Evolutionary conservation across 768 basidiomycete genomes (phyloP), one percentile per base, ranked within the genome.

Genomic region (Daedaleopsis sinensis): DNA sequence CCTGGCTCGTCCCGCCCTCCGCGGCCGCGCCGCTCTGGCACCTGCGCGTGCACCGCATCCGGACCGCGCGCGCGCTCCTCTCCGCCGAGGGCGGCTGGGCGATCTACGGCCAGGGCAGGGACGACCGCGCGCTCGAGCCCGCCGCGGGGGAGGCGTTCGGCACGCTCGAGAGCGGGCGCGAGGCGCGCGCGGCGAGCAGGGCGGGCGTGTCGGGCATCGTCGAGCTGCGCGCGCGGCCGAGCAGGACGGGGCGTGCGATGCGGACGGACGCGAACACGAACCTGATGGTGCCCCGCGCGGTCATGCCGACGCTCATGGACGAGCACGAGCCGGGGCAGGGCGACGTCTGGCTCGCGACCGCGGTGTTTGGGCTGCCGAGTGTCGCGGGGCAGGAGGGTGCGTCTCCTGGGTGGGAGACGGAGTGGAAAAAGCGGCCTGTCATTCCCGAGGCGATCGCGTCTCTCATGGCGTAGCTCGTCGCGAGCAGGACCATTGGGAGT

Each of bases 211-310:
- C 82, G 11, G 90, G 86, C 3, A 80, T 90, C 19, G 78, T 79
- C 1, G 85, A 86, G 67, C 69, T 90, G 19, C 74, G 72, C 47
- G 64, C 65, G 23, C 62, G 70, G 37, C 57, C 44, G 63, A 64
- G 49, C 36, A 67, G 80, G 63, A 68, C 64, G 38, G 82, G 78
- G 18, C 71, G 73, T 56, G 82, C 84, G n/a, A 69, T 90, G 15
- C 78, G 87, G 44, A 84, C 84, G 27, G 89, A 92, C 69, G 85
- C 89, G 37, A 91, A 92, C 72, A 80, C 88, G 37, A 90, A 89
- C 70, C 71, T 91, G 68, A 82, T 91, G 63, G 83, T 82, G 37
- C 79, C 89, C 3, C 77, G 88, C 21, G 85, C 88, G 38, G 81
- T 89, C n/a, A 70, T 90, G 59, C 89, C 89, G 5, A 87, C 86